These are phyloP conservation scores for Mortierella sp. DNA, from an alignment of 371 early-diverging fungal genomes.

Conservation along the genomic window DNA sequence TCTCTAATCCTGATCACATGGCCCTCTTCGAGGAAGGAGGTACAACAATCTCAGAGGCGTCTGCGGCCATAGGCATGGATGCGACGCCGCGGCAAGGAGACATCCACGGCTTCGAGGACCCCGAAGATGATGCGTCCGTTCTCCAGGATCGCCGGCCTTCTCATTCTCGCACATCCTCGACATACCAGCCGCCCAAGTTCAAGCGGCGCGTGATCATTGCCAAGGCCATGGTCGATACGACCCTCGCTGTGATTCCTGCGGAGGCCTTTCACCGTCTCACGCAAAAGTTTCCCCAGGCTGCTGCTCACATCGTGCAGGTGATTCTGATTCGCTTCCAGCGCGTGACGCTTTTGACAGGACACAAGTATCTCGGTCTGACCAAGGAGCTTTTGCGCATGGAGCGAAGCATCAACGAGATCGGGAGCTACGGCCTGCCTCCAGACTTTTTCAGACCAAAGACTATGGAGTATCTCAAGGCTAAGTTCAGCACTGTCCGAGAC, in stretches of 20 bases:
- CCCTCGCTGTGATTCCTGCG: conserved; percentile 94
- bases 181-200: conserved; percentile 33
- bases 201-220: conserved; percentile 84
- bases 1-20: conserved; percentile 56
- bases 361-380: conserved; percentile 92
- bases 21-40: conserved; percentile 40
- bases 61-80: conserved; percentile 6
- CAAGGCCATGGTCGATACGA: conserved; percentile 88
- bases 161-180: conserved; percentile 18
- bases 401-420: conserved; percentile 77
- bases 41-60: not conserved
- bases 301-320: conserved; percentile 95
- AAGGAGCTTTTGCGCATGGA: conserved; percentile 89
- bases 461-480: conserved; percentile 75
- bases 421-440: conserved; percentile 67
- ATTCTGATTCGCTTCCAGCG: conserved; percentile 96
- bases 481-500: conserved; percentile 61
- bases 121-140: not conserved
- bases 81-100: conserved; percentile 27
- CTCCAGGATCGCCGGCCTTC: not conserved
- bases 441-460: conserved; percentile 74
- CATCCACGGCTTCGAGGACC: conserved; percentile 16
- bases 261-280: conserved; percentile 91
- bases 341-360: conserved; percentile 92
- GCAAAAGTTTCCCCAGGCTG: conserved; percentile 92